Evolutionary conservation across 495 filamentous ascomycete genomes (phyloP).

Genomic region (Xylaria sp.): DNA sequence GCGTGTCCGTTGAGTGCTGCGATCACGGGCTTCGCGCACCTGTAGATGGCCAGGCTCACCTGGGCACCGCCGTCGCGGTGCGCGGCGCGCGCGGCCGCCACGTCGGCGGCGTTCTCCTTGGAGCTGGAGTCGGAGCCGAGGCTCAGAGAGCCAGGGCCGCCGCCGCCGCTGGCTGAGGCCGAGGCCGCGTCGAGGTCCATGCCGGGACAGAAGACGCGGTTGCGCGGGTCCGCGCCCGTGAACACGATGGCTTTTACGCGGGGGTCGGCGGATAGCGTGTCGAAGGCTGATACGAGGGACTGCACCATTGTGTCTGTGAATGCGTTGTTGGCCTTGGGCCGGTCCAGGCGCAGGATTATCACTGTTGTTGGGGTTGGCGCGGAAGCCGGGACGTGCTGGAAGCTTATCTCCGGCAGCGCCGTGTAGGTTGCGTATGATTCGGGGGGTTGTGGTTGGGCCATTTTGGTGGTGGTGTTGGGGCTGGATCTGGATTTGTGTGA

Average conservation of each 20-base stretch:
- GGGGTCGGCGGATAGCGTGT: constrained; percentile 61
- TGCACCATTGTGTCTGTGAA: constrained; percentile 63
- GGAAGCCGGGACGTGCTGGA: constrained; percentile 59
- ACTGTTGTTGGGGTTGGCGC: constrained; percentile 60
- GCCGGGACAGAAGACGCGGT: constrained; percentile 70
- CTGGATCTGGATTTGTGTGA: not conserved
- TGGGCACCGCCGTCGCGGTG: constrained; percentile 59
- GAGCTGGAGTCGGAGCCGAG: not conserved
- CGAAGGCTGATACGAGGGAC: constrained; percentile 62
- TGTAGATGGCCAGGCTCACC: constrained; percentile 65
- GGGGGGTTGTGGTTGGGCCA: constrained; percentile 22
- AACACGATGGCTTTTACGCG: constrained; percentile 59
- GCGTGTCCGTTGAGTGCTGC: constrained; percentile 70
- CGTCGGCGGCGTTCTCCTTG: not conserved
- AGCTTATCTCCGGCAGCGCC: constrained; percentile 57
- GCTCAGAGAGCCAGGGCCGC: not conserved
- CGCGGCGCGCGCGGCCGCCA: constrained; percentile 24
- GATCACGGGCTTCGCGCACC: constrained; percentile 69
- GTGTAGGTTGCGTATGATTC: constrained; percentile 33
- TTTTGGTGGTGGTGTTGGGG: not conserved
- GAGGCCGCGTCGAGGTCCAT: constrained; percentile 64
- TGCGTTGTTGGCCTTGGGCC: constrained; percentile 67
- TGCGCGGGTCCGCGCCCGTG: constrained; percentile 56
- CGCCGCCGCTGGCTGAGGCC: constrained; percentile 38
- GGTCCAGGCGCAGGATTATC: constrained; percentile 62